Base-by-base conservation (phyloP, 495 filamentous ascomycete species). In the Aspergillus saccharolyticus region DNA sequence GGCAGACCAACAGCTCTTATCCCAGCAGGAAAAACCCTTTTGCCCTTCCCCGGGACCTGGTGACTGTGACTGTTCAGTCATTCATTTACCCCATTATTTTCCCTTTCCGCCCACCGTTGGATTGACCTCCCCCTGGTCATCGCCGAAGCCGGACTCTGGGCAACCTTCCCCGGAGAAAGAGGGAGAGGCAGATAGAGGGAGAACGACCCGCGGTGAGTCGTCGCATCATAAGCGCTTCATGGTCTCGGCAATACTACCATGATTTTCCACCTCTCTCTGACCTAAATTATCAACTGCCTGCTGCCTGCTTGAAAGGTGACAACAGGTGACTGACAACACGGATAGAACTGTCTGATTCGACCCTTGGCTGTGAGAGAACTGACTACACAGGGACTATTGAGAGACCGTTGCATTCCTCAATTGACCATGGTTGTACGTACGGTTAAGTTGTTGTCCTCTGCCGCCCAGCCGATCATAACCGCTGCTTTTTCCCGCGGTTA, bases 61-160 rank as follows among this genome's bases (percentile, higher is more conserved):
- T 57, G 60, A 63, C 52, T 48, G 55, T 62, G 50, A 55, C 53
- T 39, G 33, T 39, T 39, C 33, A 39, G 33, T 39, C 33, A 39
- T 39, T 39, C 12, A 12, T 15, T 39, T 39, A n/a, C 33, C 14
- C 33, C 33, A 39, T 48, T 55, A 55, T 56, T 61, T n/a, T 64
- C 58, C 56, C 53, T 61, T 61, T 64, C 58, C 62, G 62, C 62
- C 58, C 62, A 61, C 70, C 65, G 67, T 61, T 52, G 48, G n/a
- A 39, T 39, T 39, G 10, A 5, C 7, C 2, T 39, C 33, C 25
- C 25, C 39, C 42, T 45, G 42, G 49, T 58, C 68, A 70, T 53
- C 66, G 71, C 73, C 73, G 71, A 74, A 71, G 70, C 69, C 73
- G 73, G 71, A 67, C 42, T 66, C 33, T 39, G 33, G 33, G 33